These are phyloP conservation scores for Cucurbita pepo DNA, from an alignment of 306 rosid species.

Conservation along the genomic window DNA sequence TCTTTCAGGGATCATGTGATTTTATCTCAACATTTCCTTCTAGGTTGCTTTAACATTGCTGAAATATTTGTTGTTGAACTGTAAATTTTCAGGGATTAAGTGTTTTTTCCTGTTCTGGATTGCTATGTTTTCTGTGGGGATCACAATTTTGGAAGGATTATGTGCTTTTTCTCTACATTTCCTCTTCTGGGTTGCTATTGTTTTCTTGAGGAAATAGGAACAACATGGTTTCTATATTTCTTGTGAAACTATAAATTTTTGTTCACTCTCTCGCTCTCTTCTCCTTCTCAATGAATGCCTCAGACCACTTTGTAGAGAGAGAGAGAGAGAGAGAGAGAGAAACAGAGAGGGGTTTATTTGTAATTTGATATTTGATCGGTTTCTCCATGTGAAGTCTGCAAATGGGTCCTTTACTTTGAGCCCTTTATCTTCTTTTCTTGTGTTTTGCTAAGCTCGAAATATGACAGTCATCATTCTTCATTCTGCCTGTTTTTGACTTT, in stretches of 20 bases:
- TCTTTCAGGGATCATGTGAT: not conserved
- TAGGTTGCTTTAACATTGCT: not conserved
- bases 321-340: too few species aligned
- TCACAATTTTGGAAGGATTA: too few species aligned
- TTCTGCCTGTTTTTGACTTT: not conserved
- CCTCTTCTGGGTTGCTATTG: not conserved
- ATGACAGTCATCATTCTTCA: conserved; percentile 2
- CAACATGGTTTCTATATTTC: not conserved
- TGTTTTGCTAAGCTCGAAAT: not conserved
- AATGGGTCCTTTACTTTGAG: conserved; percentile 4
- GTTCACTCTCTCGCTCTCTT: not conserved
- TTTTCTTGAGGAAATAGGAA: not conserved
- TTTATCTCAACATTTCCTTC: not conserved
- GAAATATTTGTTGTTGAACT: not conserved
- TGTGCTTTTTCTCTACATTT: not conserved
- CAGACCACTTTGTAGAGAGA: not conserved
- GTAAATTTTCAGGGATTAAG: not conserved
- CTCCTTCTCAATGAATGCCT: not conserved
- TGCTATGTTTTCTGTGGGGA: not conserved
- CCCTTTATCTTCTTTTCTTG: conserved; percentile 6
- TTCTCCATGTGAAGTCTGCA: not conserved
- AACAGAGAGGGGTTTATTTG: not conserved
- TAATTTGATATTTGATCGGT: conserved; percentile 2
- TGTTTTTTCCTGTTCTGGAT: not conserved
- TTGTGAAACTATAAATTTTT: not conserved